phyloP scores from a whole-genome alignment of 495 filamentous ascomycete species.

The Aspergillus sparsus region DNA sequence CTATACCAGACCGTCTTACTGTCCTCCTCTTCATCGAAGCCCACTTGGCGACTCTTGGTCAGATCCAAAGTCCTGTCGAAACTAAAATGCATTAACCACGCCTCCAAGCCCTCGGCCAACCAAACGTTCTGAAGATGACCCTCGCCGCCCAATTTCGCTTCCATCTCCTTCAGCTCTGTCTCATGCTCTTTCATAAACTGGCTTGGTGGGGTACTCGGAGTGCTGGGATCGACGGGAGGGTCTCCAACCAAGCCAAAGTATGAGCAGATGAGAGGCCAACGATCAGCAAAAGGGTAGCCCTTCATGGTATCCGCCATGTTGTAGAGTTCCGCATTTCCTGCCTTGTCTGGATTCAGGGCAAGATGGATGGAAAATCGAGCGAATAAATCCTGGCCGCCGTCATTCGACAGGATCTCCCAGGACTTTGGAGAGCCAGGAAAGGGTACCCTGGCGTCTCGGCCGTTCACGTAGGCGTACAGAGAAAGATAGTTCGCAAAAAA shows the following conservation, averaged over 20 bases:
- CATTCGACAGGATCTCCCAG: conserved; percentile 1
- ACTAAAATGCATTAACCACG: conserved; percentile 5
- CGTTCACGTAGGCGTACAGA: conserved; percentile 4
- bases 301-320: conserved; percentile 5
- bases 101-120: conserved; percentile 3
- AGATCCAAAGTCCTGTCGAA: conserved; percentile 5
- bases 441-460: not conserved
- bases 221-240: conserved; percentile 1
- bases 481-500: conserved; percentile 3
- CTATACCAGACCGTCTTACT: conserved; percentile 2
- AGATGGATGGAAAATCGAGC: conserved; percentile 1
- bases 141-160: conserved; percentile 3
- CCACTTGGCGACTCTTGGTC: conserved; percentile 1
- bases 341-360: conserved; percentile 2
- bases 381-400: conserved; percentile 3
- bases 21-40: conserved; percentile 7
- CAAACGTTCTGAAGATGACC: conserved; percentile 3
- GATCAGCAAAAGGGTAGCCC: conserved; percentile 1
- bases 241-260: conserved; percentile 4
- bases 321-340: conserved; percentile 5
- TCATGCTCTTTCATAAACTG: conserved; percentile 5
- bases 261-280: not conserved
- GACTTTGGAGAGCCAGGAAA: conserved; percentile 1
- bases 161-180: conserved; percentile 1
- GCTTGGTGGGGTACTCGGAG: not conserved